Percentiles rank a stretch among this genome's conserved stretches.
These are phyloP conservation scores for Onygena corvina DNA, from an alignment of 2,329 filamentous ascomycete genomes.

Conservation along the genomic window DNA sequence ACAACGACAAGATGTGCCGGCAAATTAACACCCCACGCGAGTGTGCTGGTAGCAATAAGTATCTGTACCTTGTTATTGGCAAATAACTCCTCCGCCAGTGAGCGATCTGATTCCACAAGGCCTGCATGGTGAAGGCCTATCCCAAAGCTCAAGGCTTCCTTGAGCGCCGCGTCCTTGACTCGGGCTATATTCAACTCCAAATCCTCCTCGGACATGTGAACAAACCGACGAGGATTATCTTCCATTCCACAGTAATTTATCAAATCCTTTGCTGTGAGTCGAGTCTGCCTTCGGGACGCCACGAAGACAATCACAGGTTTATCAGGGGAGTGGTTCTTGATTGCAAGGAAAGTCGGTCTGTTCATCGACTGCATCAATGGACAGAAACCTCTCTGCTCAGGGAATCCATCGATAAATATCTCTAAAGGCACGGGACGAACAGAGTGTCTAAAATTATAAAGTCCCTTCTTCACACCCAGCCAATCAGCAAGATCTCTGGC, in stretches of 20 bases:
- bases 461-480: slow-evolving; percentile 86
- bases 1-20: slow-evolving; percentile 95
- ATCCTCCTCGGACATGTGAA: slow-evolving; percentile 90
- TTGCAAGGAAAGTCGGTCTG: slow-evolving; percentile 84
- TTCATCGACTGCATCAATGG: slow-evolving; percentile 99
- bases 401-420: slow-evolving; percentile 95
- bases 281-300: slow-evolving; percentile 84
- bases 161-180: slow-evolving; percentile 84
- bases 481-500: slow-evolving; percentile 88
- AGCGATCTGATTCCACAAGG: slow-evolving; percentile 85
- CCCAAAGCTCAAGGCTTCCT: slow-evolving; percentile 90
- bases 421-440: slow-evolving; percentile 92
- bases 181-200: slow-evolving; percentile 73
- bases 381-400: slow-evolving; percentile 87
- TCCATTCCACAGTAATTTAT: slow-evolving; percentile 99
- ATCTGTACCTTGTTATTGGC: slow-evolving; percentile 97
- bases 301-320: slow-evolving; percentile 99
- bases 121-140: slow-evolving; percentile 96
- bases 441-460: slow-evolving; percentile 96
- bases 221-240: slow-evolving; percentile 85
- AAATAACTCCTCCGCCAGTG: slow-evolving; percentile 86
- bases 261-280: slow-evolving; percentile 85
- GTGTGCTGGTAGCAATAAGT: slow-evolving; percentile 83
- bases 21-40: slow-evolving; percentile 96
- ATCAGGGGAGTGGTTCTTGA: slow-evolving; percentile 89